These are phyloP conservation scores for Silene noctiflora DNA, from an alignment of 179 eudicot genomes.

Conservation along the genomic window DNA sequence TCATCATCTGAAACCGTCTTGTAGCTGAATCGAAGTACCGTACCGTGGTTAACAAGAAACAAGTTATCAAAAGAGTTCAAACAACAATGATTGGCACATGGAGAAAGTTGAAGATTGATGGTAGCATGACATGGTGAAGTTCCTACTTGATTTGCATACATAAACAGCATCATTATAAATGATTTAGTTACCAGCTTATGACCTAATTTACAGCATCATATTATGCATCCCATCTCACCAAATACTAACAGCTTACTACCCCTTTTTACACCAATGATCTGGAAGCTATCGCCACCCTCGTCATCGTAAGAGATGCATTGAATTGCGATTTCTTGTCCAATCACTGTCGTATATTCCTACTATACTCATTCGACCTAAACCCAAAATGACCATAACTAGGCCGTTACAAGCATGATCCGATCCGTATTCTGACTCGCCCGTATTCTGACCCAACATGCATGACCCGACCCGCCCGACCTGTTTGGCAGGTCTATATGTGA, in stretches of 20 bases:
- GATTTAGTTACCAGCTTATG: constrained; percentile 32
- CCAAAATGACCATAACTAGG: too few species aligned
- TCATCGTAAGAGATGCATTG: constrained; percentile 13
- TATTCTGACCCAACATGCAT: too few species aligned
- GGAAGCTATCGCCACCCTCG: background rate
- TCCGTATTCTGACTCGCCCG: too few species aligned
- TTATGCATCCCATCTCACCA: constrained; percentile 21
- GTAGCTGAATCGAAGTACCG: too few species aligned
- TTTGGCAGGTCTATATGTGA: too few species aligned
- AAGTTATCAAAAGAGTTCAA: background rate
- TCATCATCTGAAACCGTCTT: too few species aligned
- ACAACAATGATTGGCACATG: constrained; percentile 38
- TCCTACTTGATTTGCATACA: constrained; percentile 18
- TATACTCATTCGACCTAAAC: too few species aligned
- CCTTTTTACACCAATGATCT: too few species aligned
- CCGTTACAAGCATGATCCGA: too few species aligned
- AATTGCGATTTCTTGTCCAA: background rate
- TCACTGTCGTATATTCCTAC: too few species aligned
- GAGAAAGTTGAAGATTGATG: constrained; percentile 27
- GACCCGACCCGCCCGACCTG: too few species aligned
- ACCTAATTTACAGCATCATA: constrained; percentile 26
- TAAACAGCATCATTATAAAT: constrained; percentile 10
- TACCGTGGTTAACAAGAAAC: background rate
- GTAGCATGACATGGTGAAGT: constrained; percentile 28
- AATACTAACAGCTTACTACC: constrained; percentile 24